Evolutionary conservation across 192 early-diverging fungal species (phyloP), one percentile per base, ranked within the genome.

Genomic region (Pilobolus umbonatus): DNA sequence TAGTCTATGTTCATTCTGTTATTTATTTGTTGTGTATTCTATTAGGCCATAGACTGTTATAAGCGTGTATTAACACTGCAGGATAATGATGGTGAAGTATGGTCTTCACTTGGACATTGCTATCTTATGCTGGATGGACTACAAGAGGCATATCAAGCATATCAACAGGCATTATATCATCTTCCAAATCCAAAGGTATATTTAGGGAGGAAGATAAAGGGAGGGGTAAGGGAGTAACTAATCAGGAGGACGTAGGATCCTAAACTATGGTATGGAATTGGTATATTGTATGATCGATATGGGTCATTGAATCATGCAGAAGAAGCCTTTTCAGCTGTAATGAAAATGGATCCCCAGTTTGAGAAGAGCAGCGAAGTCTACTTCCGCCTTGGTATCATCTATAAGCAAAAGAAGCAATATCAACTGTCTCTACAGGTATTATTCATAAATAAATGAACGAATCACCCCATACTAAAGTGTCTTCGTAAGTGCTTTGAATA

Each of bases 181-280:
- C 75, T 96, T 15, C 86, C 88, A 2, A 92, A 98, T 64, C 88
- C 93, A 39, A 94, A 91, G 75, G 90, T 91, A 53, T 57, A 0
- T 42, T 17, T 38, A n/a, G 22, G 29, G 12, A 34, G 7, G 2
- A 17, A 56, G 67, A 6, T 14, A 7, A 42, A 42, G 25, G 34
- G 5, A 11, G 5, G 34, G 5, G 34, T 35, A 11, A 8, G 11
- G 5, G 34, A 8, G 34, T 35, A 11, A 8, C 6, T 35, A 11
- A 8, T 5, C 11, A 35, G 5, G 11, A 8, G 11, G 5, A 35
- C 34, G 11, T 36, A 93, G 88, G 98, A 98, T 57, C 94, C 96
- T 5, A 95, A 98, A 64, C 83, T 99, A 31, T 99, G 98, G 98
- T 99, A 98, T 65, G 96, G 96, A 7, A 98, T 98, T 35, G 98